Evolutionary conservation across 2,329 filamentous ascomycete species (phyloP).

Genomic region (Aspergillus fumigatiaffinis): DNA sequence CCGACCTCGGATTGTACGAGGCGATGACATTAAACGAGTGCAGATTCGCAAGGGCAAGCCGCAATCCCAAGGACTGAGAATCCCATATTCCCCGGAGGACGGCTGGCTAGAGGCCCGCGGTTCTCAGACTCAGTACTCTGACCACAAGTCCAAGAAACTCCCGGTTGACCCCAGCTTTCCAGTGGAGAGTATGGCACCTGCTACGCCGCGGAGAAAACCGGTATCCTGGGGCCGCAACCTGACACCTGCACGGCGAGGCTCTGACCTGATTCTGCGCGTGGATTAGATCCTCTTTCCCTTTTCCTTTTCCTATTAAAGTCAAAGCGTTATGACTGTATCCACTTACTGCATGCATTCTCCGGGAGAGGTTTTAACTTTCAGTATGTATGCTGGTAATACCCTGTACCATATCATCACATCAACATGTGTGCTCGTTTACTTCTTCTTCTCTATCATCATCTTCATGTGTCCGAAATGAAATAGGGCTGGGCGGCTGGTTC

Average conservation of each 20-base stretch:
- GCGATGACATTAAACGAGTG: constrained; percentile 31
- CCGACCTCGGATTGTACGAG: constrained; percentile 28
- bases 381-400: not conserved
- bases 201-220: constrained; percentile 20
- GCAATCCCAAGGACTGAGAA: constrained; percentile 19
- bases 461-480: not conserved
- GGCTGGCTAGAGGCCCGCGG: constrained; percentile 21
- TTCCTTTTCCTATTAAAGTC: not conserved
- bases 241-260: constrained; percentile 28
- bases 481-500: not conserved
- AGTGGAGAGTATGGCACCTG: constrained; percentile 1
- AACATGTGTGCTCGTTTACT: not conserved
- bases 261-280: constrained; percentile 30
- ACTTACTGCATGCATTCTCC: not conserved
- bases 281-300: constrained; percentile 16
- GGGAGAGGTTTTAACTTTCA: not conserved
- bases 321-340: not conserved
- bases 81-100: constrained; percentile 28
- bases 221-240: constrained; percentile 25
- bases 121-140: not conserved
- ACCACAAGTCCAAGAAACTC: not conserved
- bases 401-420: not conserved
- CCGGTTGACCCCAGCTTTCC: constrained; percentile 6
- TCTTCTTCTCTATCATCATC: not conserved
- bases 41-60: constrained; percentile 28